Percentiles rank a stretch among this genome's conserved stretches.
Conservation (phyloP, 164 flowering plant species). For the Magnolia changhungtana region DNA sequence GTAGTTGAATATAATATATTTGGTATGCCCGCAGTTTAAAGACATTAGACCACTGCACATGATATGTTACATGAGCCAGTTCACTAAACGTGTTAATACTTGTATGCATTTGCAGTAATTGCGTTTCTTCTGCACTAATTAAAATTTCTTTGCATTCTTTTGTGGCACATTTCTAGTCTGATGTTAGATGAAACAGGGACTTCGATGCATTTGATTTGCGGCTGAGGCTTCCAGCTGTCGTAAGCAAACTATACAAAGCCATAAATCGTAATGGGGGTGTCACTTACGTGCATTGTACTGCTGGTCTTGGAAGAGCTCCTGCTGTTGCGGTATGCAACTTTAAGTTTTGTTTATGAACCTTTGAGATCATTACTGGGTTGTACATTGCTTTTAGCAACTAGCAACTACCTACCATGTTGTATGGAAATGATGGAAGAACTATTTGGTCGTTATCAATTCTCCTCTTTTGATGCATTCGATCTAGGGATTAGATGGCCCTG, state of each 20-base stretch:
- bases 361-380: too few relatives aligned
- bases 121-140: not conserved
- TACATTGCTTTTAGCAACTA: too few relatives aligned
- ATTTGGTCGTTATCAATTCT: too few relatives aligned
- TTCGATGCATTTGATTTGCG: constrained; percentile 90
- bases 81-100: not conserved
- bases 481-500: too few relatives aligned
- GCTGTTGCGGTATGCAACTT: constrained; percentile 66
- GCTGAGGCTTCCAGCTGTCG: constrained; percentile 78
- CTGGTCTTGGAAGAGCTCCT: constrained; percentile 99
- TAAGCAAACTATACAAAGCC: constrained; percentile 73
- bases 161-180: constrained; percentile 4
- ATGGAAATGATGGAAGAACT: too few relatives aligned
- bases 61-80: too few relatives aligned
- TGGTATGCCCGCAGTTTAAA: too few relatives aligned
- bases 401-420: too few relatives aligned
- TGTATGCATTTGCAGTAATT: not conserved
- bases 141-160: not conserved
- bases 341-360: not conserved
- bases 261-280: constrained; percentile 82
- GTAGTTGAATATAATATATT: too few relatives aligned
- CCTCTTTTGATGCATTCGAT: too few relatives aligned
- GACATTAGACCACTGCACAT: too few relatives aligned
- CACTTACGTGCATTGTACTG: constrained; percentile 93
- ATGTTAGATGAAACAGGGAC: constrained; percentile 57